Evolutionary conservation across 1,284 basidiomycete species (phyloP).

Genomic region (Trichosporon asahii): DNA sequence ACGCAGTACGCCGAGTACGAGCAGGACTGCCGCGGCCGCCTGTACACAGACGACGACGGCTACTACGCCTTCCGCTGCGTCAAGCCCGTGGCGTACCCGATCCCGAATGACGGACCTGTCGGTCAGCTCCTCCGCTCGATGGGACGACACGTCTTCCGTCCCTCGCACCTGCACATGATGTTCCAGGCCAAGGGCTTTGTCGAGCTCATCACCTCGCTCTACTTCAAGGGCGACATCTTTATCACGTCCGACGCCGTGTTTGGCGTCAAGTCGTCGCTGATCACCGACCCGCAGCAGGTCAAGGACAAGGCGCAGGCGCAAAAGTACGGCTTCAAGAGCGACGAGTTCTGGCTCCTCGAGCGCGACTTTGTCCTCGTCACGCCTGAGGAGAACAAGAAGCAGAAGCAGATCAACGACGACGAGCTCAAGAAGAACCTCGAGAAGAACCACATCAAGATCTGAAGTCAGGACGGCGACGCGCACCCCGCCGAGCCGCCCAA

Average conservation of each 20-base stretch:
- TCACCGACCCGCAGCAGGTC: constrained; percentile 22
- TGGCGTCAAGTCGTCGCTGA: constrained; percentile 27
- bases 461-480: neutral
- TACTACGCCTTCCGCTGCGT: constrained; percentile 70
- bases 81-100: constrained; percentile 73
- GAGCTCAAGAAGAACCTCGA: constrained; percentile 21
- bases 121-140: constrained; percentile 61
- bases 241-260: constrained; percentile 29
- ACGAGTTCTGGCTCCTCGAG: constrained; percentile 19
- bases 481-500: neutral
- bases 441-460: constrained; percentile 13
- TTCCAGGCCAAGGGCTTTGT: constrained; percentile 65
- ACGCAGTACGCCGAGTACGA: constrained; percentile 60
- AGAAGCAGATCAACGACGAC: constrained; percentile 15
- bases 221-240: constrained; percentile 63
- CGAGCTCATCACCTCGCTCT: constrained; percentile 69
- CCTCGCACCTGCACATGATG: constrained; percentile 73
- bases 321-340: constrained; percentile 25
- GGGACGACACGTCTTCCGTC: constrained; percentile 70
- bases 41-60: constrained; percentile 64
- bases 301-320: constrained; percentile 21
- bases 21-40: constrained; percentile 73
- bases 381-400: constrained; percentile 18
- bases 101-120: constrained; percentile 75
- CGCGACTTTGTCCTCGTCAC: constrained; percentile 29